Percentiles rank a stretch among this genome's conserved stretches.
phyloP scores from a whole-genome alignment of 2,329 filamentous ascomycete species.

The Sporothrix brunneoviolacea region DNA sequence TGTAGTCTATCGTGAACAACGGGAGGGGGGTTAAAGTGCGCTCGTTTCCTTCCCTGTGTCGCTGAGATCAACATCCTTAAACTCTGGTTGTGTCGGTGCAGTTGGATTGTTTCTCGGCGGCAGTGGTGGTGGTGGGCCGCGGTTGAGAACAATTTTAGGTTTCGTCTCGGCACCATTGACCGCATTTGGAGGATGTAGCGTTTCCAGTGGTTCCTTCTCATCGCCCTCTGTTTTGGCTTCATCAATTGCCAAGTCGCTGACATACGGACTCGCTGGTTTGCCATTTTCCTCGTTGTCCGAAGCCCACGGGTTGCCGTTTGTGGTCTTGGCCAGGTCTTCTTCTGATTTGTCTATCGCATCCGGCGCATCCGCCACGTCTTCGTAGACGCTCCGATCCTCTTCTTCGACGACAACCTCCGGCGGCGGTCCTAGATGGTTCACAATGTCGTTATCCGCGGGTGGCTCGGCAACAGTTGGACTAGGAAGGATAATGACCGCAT shows the following conservation, averaged over 20 bases:
- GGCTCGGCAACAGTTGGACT: not conserved
- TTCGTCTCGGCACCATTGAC: too few relatives aligned
- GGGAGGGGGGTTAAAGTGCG: too few relatives aligned
- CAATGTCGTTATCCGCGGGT: not conserved
- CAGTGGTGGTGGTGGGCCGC: conserved; percentile 5
- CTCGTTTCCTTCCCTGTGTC: too few relatives aligned
- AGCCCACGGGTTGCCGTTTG: conserved; percentile 9
- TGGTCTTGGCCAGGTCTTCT: too few relatives aligned
- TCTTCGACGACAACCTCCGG: conserved; percentile 1
- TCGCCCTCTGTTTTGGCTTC: not conserved
- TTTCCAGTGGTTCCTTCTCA: not conserved
- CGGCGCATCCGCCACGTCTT: conserved; percentile 5
- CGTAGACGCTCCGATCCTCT: conserved; percentile 11
- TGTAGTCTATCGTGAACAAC: too few relatives aligned
- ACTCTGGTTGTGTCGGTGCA: too few relatives aligned
- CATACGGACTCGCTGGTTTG: not conserved
- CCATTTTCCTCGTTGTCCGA: not conserved
- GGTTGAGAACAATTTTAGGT: too few relatives aligned
- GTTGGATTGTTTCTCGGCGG: not conserved
- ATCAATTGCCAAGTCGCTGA: too few relatives aligned
- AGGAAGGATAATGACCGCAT: conserved; percentile 11
- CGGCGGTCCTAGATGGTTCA: not conserved
- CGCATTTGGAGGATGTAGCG: not conserved
- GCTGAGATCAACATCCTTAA: too few relatives aligned
- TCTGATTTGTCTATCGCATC: too few relatives aligned